These are phyloP conservation scores for Aspergillus carlsbadensis DNA, from an alignment of 495 filamentous ascomycete genomes.

Conservation along the genomic window DNA sequence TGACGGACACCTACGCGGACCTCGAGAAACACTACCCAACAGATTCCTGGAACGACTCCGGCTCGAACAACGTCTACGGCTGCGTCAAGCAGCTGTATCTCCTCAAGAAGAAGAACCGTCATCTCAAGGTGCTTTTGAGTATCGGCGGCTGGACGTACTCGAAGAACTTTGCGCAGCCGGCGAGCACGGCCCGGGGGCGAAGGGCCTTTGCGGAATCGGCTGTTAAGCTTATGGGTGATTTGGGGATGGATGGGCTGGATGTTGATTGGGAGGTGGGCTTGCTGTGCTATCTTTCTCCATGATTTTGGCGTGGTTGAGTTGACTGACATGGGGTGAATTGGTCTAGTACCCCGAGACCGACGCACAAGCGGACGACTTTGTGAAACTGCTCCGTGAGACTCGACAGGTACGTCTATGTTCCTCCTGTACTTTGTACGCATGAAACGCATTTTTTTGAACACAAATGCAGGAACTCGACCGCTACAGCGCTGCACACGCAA, in stretches of 20 bases:
- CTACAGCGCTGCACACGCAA: slow-evolving; percentile 51
- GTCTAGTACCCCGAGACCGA: slow-evolving; percentile 34
- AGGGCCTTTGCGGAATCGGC: slow-evolving; percentile 66
- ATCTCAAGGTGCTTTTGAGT: slow-evolving; percentile 68
- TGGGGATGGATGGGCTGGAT: slow-evolving; percentile 61
- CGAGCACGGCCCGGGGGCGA: slow-evolving; percentile 56
- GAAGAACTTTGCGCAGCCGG: slow-evolving; percentile 65
- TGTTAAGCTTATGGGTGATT: slow-evolving; percentile 64
- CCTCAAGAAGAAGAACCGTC: slow-evolving; percentile 74
- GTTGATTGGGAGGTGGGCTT: slow-evolving; percentile 61
- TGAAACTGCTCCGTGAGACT: slow-evolving; percentile 59
- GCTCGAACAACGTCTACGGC: slow-evolving; percentile 70
- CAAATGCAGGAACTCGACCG: slow-evolving; percentile 53
- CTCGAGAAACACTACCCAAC: slow-evolving; percentile 74
- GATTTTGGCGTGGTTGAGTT: too few species aligned
- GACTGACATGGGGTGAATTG: neutral
- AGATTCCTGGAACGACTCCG: slow-evolving; percentile 70
- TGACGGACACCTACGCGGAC: slow-evolving; percentile 81
- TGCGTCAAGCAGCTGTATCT: slow-evolving; percentile 85
- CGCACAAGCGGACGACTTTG: slow-evolving; percentile 60
- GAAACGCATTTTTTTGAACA: neutral
- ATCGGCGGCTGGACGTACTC: slow-evolving; percentile 79
- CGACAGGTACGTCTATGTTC: slow-evolving; percentile 32
- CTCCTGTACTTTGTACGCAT: neutral
- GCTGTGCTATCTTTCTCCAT: neutral